Conservation (phyloP, 257 asterid genomes). For the Salvia splendens region DNA sequence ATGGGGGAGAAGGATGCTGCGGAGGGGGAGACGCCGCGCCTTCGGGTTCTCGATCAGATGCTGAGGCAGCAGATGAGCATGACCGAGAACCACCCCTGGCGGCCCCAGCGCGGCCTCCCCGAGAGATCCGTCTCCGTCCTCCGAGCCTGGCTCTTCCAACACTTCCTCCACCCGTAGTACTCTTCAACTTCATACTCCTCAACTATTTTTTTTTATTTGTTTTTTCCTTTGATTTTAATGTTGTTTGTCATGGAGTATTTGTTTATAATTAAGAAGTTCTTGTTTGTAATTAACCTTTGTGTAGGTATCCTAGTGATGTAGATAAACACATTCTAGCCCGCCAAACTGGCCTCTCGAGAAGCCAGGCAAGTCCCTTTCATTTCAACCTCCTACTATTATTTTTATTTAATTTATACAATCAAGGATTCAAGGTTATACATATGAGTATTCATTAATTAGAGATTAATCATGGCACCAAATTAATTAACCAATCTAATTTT, state of each 20-base stretch:
- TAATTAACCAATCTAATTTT: too few relatives aligned
- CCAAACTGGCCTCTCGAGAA: conserved; percentile 97
- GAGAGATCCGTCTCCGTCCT: conserved; percentile 74
- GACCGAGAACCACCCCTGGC: conserved; percentile 90
- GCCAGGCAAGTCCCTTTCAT: conserved; percentile 78
- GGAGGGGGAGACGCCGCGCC: conserved; percentile 75
- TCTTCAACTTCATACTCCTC: too few relatives aligned
- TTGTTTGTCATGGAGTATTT: too few relatives aligned
- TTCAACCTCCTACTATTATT: conserved; percentile 22
- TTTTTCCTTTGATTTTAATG: background rate
- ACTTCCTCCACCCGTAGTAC: conserved; percentile 86
- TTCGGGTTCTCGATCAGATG: conserved; percentile 69
- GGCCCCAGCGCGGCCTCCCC: conserved; percentile 87
- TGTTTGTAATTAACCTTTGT: background rate
- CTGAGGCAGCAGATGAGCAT: conserved; percentile 76
- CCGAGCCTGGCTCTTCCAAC: conserved; percentile 96
- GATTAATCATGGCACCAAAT: background rate
- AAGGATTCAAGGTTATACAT: too few relatives aligned
- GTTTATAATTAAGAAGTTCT: too few relatives aligned
- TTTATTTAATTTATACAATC: conserved; percentile 31
- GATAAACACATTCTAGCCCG: conserved; percentile 96
- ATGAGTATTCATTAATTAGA: background rate
- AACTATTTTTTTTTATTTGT: too few relatives aligned
- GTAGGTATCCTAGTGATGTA: conserved; percentile 98
- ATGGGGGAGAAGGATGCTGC: conserved; percentile 68